Evolutionary conservation across 1,284 basidiomycete species (phyloP).

Genomic region (Ceratobasidium theobromae): DNA sequence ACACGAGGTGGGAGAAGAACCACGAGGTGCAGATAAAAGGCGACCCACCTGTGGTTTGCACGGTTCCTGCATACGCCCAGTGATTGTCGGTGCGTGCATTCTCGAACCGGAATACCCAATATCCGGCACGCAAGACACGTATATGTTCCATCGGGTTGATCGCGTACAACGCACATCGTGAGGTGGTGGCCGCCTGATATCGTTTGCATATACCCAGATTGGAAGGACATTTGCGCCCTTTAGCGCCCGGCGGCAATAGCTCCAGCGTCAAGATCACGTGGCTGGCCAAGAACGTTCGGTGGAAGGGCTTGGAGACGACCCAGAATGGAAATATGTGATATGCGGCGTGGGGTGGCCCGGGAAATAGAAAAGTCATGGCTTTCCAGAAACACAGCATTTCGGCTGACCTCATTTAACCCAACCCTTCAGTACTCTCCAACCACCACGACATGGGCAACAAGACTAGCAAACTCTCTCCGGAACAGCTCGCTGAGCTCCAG

Average conservation of each 20-base stretch:
- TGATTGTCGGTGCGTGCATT: slow-evolving; percentile 27
- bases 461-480: slow-evolving; percentile 92
- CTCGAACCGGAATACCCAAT: slow-evolving; percentile 6
- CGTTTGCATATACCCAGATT: background rate
- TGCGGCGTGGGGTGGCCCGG: background rate
- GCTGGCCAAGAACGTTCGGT: background rate
- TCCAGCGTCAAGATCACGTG: slow-evolving; percentile 18
- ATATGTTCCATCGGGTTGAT: slow-evolving; percentile 27
- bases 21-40: no score
- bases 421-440: slow-evolving; percentile 36
- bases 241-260: background rate
- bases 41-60: slow-evolving; percentile 22
- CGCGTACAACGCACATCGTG: slow-evolving; percentile 26
- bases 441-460: slow-evolving; percentile 77
- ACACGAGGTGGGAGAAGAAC: slow-evolving; percentile 5
- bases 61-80: slow-evolving; percentile 26
- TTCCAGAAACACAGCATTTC: slow-evolving; percentile 30
- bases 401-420: slow-evolving; percentile 34
- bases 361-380: background rate
- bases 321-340: slow-evolving; percentile 5
- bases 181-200: background rate
- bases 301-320: background rate
- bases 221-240: background rate
- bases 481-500: slow-evolving; percentile 94
- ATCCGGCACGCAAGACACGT: slow-evolving; percentile 26